A percentile compares a stretch with the other conserved stretches of the same genome.
phyloP scores from a whole-genome alignment of 495 filamentous ascomycete genomes.

The Penicillium bovifimosum region DNA sequence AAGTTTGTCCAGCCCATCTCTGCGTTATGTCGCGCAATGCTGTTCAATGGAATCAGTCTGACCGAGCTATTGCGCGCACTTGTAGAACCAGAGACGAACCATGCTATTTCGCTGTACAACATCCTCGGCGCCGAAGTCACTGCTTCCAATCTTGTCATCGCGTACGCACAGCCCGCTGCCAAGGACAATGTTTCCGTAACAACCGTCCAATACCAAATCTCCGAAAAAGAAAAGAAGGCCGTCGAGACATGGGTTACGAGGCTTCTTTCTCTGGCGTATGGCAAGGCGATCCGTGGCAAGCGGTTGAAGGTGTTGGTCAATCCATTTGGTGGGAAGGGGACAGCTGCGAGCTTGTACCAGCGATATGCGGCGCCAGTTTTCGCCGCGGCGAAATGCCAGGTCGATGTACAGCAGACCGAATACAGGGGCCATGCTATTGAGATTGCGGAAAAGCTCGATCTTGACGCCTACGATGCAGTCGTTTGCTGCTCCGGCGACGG shows the following conservation, averaged over 20 bases:
- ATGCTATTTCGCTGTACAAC: conserved; percentile 71
- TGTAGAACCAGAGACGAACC: conserved; percentile 28
- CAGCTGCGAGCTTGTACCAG: conserved; percentile 66
- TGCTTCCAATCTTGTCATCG: conserved; percentile 60
- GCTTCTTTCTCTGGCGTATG: conserved; percentile 68
- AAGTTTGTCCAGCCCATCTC: conserved; percentile 16
- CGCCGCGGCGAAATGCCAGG: conserved; percentile 68
- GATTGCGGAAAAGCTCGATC: conserved; percentile 73
- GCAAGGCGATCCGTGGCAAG: conserved; percentile 60
- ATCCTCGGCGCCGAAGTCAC: conserved; percentile 73
- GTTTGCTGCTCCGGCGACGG: conserved; percentile 92
- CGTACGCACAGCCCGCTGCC: conserved; percentile 58
- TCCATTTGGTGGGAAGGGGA: conserved; percentile 81
- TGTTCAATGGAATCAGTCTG: conserved; percentile 5
- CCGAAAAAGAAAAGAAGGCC: conserved; percentile 42
- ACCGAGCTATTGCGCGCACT: conserved; percentile 3
- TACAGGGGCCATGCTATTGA: conserved; percentile 72
- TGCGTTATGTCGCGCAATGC: conserved; percentile 5
- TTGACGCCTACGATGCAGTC: conserved; percentile 73
- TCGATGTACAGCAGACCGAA: conserved; percentile 71
- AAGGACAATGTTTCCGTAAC: conserved; percentile 53
- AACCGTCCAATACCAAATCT: conserved; percentile 56
- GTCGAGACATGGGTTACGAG: conserved; percentile 55
- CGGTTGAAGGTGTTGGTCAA: conserved; percentile 86
- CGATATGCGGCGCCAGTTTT: conserved; percentile 77